Evolutionary conservation across 257 asterid species (phyloP).

Genomic region (Scutellaria barbata): DNA sequence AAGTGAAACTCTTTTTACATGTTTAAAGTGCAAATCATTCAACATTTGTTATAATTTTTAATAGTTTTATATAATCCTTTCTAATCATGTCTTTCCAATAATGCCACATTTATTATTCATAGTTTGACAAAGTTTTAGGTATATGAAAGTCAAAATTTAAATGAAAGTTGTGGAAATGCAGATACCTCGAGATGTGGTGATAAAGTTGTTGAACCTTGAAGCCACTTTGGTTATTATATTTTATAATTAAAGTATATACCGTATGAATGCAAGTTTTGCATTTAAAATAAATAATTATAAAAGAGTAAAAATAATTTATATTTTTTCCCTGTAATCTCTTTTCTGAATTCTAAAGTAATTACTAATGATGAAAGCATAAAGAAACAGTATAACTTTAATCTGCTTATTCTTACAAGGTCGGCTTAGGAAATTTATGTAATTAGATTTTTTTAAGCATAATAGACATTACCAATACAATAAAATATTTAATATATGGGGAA

Average conservation of each 20-base stretch:
- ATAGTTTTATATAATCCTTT: not conserved
- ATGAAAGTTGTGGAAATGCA: constrained; percentile 21
- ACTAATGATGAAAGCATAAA: not conserved
- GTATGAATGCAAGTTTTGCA: constrained; percentile 29
- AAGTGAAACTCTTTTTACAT: not conserved
- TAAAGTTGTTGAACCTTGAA: constrained; percentile 15
- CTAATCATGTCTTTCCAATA: constrained; percentile 10
- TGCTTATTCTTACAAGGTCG: not conserved
- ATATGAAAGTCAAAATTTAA: constrained; percentile 25
- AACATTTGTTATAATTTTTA: not conserved
- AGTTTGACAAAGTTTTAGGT: constrained; percentile 23
- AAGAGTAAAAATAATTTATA: not conserved
- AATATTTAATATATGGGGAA: no score
- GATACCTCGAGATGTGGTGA: constrained; percentile 24
- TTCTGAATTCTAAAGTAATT: not conserved
- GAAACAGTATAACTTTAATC: not conserved
- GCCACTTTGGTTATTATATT: not conserved
- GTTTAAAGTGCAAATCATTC: constrained; percentile 29
- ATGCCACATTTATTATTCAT: not conserved
- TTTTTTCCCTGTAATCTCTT: not conserved
- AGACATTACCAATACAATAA: no score
- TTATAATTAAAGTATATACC: not conserved
- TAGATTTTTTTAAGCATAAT: no score
- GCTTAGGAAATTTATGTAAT: not conserved
- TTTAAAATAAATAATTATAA: not conserved